Conservation (phyloP, 2,329 filamentous ascomycete species). For the Leptographium galeiforme region DNA sequence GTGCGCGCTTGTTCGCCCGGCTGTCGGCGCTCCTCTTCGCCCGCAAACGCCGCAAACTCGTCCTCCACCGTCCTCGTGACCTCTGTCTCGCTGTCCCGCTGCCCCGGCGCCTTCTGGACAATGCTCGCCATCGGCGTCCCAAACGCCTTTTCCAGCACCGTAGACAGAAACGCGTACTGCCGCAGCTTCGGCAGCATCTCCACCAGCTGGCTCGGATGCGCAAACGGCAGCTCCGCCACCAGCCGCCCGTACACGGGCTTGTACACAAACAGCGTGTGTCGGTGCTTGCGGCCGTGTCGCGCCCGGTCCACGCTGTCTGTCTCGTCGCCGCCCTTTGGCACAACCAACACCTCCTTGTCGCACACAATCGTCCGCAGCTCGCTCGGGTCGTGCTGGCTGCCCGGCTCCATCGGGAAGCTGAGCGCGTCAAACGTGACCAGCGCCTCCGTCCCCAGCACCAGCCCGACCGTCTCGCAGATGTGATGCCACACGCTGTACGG, state of each 20-base stretch:
- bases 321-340: not conserved
- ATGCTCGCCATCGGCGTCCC: slow-evolving; percentile 18
- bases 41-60: slow-evolving; percentile 13
- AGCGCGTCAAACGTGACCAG: slow-evolving; percentile 43
- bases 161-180: slow-evolving; percentile 61
- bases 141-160: slow-evolving; percentile 50
- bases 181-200: slow-evolving; percentile 60
- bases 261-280: slow-evolving; percentile 54
- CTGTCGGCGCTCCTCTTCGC: not conserved
- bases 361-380: slow-evolving; percentile 43
- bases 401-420: slow-evolving; percentile 39
- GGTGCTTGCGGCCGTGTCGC: slow-evolving; percentile 24
- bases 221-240: slow-evolving; percentile 58
- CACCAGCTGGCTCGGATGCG: slow-evolving; percentile 64
- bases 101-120: slow-evolving; percentile 12
- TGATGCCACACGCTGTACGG: slow-evolving; percentile 50
- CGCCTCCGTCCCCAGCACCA: slow-evolving; percentile 25
- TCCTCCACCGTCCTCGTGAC: slow-evolving; percentile 14
- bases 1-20: slow-evolving; percentile 8
- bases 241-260: slow-evolving; percentile 59
- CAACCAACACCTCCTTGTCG: slow-evolving; percentile 30
- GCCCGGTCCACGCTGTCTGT: slow-evolving; percentile 10
- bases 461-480: slow-evolving; percentile 44
- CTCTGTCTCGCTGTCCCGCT: not conserved
- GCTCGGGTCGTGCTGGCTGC: slow-evolving; percentile 37